Conservation (phyloP, 192 early-diverging fungal genomes). For the Coemansia sp. region DNA sequence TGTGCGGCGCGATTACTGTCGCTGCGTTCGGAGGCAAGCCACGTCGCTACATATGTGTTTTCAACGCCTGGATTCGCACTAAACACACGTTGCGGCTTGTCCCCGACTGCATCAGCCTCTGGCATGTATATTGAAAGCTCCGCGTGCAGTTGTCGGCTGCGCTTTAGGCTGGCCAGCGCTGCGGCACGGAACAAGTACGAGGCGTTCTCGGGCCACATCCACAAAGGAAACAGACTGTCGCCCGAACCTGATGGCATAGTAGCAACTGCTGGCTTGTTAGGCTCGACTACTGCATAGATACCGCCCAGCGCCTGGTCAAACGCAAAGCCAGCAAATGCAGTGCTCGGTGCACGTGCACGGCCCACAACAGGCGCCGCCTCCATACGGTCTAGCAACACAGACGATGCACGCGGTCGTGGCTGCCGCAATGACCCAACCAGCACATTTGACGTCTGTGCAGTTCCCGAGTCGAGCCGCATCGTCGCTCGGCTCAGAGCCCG, state of each 20-base stretch:
- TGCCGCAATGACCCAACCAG: slow-evolving; percentile 20
- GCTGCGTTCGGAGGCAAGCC: slow-evolving; percentile 25
- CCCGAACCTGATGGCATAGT: not conserved
- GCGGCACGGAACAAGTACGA: slow-evolving; percentile 26
- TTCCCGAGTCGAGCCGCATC: not conserved
- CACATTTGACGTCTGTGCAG: slow-evolving; percentile 2
- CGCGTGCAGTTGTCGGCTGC: not conserved
- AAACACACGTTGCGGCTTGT: slow-evolving; percentile 12
- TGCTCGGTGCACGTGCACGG: not conserved
- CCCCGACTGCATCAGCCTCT: not conserved
- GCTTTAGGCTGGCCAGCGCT: slow-evolving; percentile 26
- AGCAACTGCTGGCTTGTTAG: slow-evolving; percentile 4
- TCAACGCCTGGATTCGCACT: slow-evolving; percentile 41
- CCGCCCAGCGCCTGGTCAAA: slow-evolving; percentile 27
- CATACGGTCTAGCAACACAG: not conserved
- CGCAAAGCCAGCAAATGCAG: slow-evolving; percentile 38
- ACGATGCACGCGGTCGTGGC: slow-evolving; percentile 11
- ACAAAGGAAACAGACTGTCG: slow-evolving; percentile 20
- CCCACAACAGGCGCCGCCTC: not conserved
- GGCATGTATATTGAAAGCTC: slow-evolving; percentile 16
- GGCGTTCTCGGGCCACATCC: slow-evolving; percentile 37
- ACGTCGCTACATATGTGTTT: slow-evolving; percentile 31
- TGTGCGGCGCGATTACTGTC: not conserved
- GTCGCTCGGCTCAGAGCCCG: slow-evolving; percentile 5
- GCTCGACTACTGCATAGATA: slow-evolving; percentile 31